Evolutionary conservation across 768 basidiomycete genomes (phyloP).

Genomic region (Lentinula aciculospora): DNA sequence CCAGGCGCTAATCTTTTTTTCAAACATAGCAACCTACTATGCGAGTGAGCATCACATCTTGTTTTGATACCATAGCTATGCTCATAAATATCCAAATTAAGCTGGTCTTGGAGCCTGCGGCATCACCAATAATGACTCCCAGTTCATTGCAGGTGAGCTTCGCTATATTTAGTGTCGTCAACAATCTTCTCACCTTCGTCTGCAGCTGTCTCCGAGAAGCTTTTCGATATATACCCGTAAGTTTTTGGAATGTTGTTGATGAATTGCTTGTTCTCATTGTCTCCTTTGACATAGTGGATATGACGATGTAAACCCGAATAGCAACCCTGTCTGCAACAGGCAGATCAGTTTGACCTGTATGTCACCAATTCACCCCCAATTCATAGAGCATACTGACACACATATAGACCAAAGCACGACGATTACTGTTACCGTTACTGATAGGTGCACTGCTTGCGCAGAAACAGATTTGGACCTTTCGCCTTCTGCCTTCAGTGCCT

Average conservation of each 20-base stretch:
- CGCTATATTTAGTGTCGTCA: not conserved
- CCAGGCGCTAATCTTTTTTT: not conserved
- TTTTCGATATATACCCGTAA: conserved; percentile 61
- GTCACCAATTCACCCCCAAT: conserved; percentile 14
- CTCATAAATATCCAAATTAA: conserved; percentile 13
- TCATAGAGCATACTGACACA: conserved; percentile 1
- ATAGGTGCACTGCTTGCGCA: conserved; percentile 58
- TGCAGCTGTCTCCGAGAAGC: conserved; percentile 47
- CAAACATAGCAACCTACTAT: conserved; percentile 45
- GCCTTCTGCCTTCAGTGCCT: conserved; percentile 43
- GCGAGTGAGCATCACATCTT: conserved; percentile 24
- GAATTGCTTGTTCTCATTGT: conserved; percentile 1
- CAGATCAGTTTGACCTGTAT: conserved; percentile 44
- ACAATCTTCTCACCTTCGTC: not conserved
- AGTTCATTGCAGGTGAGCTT: conserved; percentile 29
- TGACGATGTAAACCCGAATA: conserved; percentile 58
- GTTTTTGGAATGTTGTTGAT: conserved; percentile 20
- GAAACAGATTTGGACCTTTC: conserved; percentile 57
- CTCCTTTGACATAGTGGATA: conserved; percentile 37
- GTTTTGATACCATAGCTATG: not conserved
- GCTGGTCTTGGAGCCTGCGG: conserved; percentile 66
- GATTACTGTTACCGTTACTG: conserved; percentile 45
- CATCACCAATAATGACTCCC: conserved; percentile 41
- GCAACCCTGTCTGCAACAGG: conserved; percentile 66
- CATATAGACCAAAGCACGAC: conserved; percentile 44